A percentile compares a stretch with the other conserved stretches of the same genome.
These are phyloP conservation scores for Backusella sp. DNA, from an alignment of 192 early-diverging fungal genomes.

Conservation along the genomic window DNA sequence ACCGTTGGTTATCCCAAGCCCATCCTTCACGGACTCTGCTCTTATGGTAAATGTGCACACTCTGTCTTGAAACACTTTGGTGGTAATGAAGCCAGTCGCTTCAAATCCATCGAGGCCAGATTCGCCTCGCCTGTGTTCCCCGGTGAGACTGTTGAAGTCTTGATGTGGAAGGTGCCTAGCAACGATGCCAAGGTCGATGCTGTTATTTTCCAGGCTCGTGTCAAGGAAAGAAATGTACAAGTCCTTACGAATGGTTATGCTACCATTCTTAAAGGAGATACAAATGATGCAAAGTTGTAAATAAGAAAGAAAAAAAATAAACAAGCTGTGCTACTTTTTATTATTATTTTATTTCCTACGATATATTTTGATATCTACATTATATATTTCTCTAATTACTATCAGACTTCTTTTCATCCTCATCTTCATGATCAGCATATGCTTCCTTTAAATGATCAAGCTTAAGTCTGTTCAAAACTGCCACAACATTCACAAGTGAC, in stretches of 20 bases:
- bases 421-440: neutral
- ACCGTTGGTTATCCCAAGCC: constrained; percentile 68
- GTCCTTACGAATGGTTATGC: constrained; percentile 64
- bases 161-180: constrained; percentile 67
- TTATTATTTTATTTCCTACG: too few relatives aligned
- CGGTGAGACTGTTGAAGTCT: constrained; percentile 62
- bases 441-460: neutral
- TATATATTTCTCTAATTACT: neutral
- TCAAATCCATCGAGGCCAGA: constrained; percentile 64
- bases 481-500: constrained; percentile 3
- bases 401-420: neutral
- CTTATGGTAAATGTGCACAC: constrained; percentile 59
- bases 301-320: neutral
- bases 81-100: constrained; percentile 47
- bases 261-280: constrained; percentile 27
- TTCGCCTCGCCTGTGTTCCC: constrained; percentile 75
- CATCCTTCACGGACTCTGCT: constrained; percentile 71
- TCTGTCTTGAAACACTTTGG: constrained; percentile 58
- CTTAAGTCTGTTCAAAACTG: neutral
- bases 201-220: constrained; percentile 57
- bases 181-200: constrained; percentile 41
- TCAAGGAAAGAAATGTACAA: constrained; percentile 55
- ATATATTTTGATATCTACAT: neutral
- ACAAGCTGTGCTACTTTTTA: neutral
- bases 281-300: constrained; percentile 14